phyloP scores from a whole-genome alignment of 1,284 basidiomycete species.

The Grifola frondosa region DNA sequence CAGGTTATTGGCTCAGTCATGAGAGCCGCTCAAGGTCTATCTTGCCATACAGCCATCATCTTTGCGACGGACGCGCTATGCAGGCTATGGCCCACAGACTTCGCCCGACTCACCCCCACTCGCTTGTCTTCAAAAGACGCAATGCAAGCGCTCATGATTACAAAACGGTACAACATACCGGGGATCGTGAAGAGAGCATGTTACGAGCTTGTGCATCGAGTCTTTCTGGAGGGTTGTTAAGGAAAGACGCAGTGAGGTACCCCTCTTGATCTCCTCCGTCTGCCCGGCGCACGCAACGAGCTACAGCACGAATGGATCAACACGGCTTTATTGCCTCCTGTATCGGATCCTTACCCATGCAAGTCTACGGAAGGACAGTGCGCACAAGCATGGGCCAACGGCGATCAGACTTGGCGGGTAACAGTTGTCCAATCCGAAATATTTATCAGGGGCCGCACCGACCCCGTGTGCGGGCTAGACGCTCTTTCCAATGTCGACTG shows the following conservation, averaged over 20 bases:
- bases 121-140: background rate
- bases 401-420: no score
- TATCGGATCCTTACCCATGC: no score
- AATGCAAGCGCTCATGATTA: background rate
- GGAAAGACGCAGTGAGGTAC: background rate
- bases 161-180: slow-evolving; percentile 2
- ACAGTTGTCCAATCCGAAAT: no score
- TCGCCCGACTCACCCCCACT: background rate
- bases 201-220: slow-evolving; percentile 4
- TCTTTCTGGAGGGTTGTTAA: slow-evolving; percentile 2
- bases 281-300: background rate
- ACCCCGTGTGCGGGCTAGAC: no score
- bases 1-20: background rate
- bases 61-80: background rate
- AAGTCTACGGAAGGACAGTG: no score
- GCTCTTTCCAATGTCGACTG: no score
- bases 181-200: slow-evolving; percentile 4
- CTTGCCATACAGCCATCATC: background rate
- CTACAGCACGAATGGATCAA: slow-evolving; percentile 4
- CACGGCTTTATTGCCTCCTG: no score
- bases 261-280: background rate
- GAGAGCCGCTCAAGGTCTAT: background rate
- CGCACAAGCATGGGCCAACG: no score
- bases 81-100: background rate
- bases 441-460: no score